Percentiles rank a stretch among this genome's conserved stretches.
Conservation (phyloP, 192 early-diverging fungal species). For the Backusella westeae region DNA sequence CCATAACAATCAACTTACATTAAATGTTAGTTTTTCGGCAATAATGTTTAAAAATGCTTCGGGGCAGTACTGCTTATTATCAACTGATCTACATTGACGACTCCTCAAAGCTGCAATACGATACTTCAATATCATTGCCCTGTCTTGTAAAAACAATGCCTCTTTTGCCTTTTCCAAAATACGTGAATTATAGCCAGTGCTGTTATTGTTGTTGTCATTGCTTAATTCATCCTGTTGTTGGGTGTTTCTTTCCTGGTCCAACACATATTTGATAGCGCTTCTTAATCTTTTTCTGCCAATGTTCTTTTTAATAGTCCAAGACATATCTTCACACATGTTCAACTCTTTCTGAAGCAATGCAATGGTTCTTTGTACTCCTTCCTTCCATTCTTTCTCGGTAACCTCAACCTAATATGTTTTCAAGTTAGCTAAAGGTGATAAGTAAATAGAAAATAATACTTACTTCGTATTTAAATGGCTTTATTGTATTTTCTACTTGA, state of each 20-base stretch:
- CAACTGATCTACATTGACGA: conserved; percentile 72
- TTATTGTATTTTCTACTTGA: conserved; percentile 98
- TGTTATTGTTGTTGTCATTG: conserved; percentile 40
- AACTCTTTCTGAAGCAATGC: conserved; percentile 77
- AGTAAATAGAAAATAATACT: not conserved
- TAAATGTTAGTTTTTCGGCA: conserved; percentile 94
- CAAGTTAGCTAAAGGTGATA: not conserved
- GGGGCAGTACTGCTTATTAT: conserved; percentile 88
- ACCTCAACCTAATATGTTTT: conserved; percentile 64
- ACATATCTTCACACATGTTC: conserved; percentile 65
- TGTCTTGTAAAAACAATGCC: conserved; percentile 75
- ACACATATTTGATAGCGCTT: conserved; percentile 79
- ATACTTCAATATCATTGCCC: conserved; percentile 72
- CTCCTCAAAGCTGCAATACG: conserved; percentile 77
- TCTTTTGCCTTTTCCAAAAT: conserved; percentile 77
- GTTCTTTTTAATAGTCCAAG: conserved; percentile 67
- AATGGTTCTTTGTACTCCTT: conserved; percentile 78
- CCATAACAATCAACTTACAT: conserved; percentile 32
- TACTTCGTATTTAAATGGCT: conserved; percentile 95
- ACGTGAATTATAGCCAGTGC: conserved; percentile 66
- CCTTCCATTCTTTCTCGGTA: conserved; percentile 91
- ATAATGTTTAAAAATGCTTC: conserved; percentile 91
- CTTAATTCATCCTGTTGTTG: not conserved
- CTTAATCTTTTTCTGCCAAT: conserved; percentile 78
- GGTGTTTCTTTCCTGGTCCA: conserved; percentile 64